Conservation (phyloP, 129 eudicot species). For the Glebionis coronaria region DNA sequence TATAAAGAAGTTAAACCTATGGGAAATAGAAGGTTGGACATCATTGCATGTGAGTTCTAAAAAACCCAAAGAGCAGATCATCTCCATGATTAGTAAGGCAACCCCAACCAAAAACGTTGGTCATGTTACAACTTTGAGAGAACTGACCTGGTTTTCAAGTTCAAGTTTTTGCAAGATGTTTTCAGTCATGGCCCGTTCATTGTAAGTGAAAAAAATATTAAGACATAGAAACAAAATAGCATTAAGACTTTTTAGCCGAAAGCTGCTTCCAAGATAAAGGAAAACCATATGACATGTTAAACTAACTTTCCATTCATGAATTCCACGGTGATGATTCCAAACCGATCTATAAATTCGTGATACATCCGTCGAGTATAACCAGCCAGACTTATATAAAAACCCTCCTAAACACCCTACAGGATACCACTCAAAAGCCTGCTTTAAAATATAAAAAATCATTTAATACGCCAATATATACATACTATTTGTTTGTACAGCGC, state of each 20-base stretch:
- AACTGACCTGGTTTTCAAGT: constrained; percentile 78
- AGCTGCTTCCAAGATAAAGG: too few relatives aligned
- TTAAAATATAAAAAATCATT: constrained; percentile 8
- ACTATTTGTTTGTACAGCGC: too few relatives aligned
- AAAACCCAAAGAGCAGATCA: neutral
- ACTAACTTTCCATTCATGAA: constrained; percentile 66
- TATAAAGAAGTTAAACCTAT: neutral
- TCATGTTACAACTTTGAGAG: constrained; percentile 3
- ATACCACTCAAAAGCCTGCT: constrained; percentile 18
- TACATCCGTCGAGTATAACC: constrained; percentile 97
- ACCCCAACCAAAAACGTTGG: constrained; percentile 5
- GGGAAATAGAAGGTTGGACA: neutral
- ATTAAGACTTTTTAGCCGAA: too few relatives aligned
- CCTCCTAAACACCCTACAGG: constrained; percentile 94
- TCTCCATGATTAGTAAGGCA: constrained; percentile 9
- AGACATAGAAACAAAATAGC: too few relatives aligned
- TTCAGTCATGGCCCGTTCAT: constrained; percentile 70
- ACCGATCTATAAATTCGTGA: constrained; percentile 85
- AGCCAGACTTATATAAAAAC: constrained; percentile 88
- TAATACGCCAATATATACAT: too few relatives aligned
- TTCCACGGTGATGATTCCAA: constrained; percentile 81
- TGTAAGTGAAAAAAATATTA: constrained; percentile 44
- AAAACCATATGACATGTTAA: neutral
- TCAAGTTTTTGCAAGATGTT: constrained; percentile 71
- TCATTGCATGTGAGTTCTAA: neutral